phyloP scores from a whole-genome alignment of 805 yeast species.

The Saturnispora zaruensis region DNA sequence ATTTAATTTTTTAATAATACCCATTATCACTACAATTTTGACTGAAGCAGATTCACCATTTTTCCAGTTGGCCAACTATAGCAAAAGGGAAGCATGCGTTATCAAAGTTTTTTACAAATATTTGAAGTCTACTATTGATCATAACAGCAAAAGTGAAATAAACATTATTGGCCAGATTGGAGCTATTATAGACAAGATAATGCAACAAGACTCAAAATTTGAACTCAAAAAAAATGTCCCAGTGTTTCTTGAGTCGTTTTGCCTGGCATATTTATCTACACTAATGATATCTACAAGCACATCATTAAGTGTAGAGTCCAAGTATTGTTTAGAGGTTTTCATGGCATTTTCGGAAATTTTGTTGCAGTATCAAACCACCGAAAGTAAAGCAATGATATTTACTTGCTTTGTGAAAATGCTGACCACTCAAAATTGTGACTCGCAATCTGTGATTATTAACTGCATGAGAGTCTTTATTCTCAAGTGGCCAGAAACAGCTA shows the following conservation, averaged over 20 bases:
- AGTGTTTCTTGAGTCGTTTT: neutral
- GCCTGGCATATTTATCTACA: neutral
- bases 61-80: neutral
- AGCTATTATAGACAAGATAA: constrained; percentile 9
- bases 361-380: constrained; percentile 6
- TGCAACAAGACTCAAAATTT: neutral
- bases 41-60: constrained; percentile 19
- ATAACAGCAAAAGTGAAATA: neutral
- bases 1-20: constrained; percentile 21
- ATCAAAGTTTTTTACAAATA: constrained; percentile 5
- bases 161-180: neutral
- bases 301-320: constrained; percentile 6
- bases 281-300: constrained; percentile 8
- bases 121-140: neutral
- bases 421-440: constrained; percentile 5
- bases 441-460: constrained; percentile 18
- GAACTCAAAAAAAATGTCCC: neutral
- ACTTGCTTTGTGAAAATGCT: constrained; percentile 14
- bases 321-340: constrained; percentile 19
- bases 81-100: neutral
- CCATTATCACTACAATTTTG: constrained; percentile 24
- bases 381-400: constrained; percentile 12
- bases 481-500: constrained; percentile 4
- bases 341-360: constrained; percentile 18
- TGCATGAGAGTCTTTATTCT: constrained; percentile 19